Evolutionary conservation across 805 yeast genomes (phyloP).

Genomic region (Candida hungchunana): DNA sequence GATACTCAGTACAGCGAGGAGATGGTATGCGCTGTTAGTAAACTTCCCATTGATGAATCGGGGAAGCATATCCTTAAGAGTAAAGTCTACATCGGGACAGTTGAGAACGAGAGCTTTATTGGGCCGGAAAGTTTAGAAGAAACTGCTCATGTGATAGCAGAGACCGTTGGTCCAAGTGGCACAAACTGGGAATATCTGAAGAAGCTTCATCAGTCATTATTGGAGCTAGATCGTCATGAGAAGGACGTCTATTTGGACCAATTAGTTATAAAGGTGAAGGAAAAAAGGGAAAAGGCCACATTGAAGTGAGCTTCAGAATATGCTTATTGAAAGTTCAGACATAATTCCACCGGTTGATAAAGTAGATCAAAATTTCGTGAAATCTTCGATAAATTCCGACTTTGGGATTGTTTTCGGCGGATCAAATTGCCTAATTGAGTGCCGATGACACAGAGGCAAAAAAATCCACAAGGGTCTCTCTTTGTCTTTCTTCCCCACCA

Average conservation of each 20-base stretch:
- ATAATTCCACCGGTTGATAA: too few species aligned
- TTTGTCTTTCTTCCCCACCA: too few species aligned
- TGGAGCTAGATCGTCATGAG: slow-evolving; percentile 24
- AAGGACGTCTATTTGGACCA: slow-evolving; percentile 20
- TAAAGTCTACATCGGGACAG: slow-evolving; percentile 77
- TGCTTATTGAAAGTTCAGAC: neutral
- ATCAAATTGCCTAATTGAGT: too few species aligned
- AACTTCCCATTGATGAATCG: slow-evolving; percentile 29
- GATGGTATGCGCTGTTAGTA: slow-evolving; percentile 7
- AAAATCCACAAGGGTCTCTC: neutral
- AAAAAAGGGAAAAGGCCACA: slow-evolving; percentile 1
- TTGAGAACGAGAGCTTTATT: slow-evolving; percentile 73
- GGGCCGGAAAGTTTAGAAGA: slow-evolving; percentile 67
- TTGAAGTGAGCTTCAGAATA: too few species aligned
- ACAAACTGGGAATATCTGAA: slow-evolving; percentile 67
- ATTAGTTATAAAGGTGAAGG: slow-evolving; percentile 14
- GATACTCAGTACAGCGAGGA: slow-evolving; percentile 5
- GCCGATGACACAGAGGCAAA: too few species aligned
- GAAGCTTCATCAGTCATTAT: slow-evolving; percentile 47
- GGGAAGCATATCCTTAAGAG: slow-evolving; percentile 48
- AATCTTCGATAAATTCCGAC: too few species aligned
- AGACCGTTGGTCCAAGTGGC: slow-evolving; percentile 76
- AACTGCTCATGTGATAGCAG: slow-evolving; percentile 59
- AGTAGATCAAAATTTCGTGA: too few species aligned
- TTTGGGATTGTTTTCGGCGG: too few species aligned